Evolutionary conservation across 78 protist genomes (phyloP).

Genomic region (Tieghemostelium lacteum): DNA sequence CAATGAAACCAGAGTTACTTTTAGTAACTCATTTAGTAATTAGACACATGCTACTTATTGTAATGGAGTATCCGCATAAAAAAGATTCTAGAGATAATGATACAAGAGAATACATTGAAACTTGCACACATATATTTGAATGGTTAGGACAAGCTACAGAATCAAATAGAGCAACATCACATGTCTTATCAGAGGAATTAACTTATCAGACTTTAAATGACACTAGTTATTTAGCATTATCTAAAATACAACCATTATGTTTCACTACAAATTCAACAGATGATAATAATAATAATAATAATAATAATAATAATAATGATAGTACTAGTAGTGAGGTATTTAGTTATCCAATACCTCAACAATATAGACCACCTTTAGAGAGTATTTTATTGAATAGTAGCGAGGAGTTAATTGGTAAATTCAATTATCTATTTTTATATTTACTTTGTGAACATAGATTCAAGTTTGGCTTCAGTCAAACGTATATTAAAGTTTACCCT

Average conservation of each 20-base stretch:
- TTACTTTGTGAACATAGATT: conserved; percentile 52
- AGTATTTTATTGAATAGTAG: neutral
- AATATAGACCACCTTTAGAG: conserved; percentile 38
- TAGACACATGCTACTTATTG: conserved; percentile 11
- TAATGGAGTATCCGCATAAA: conserved; percentile 1
- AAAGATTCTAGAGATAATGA: neutral
- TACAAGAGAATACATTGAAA: neutral
- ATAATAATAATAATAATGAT: no score
- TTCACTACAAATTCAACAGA: conserved; percentile 4
- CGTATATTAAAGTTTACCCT: conserved; percentile 28
- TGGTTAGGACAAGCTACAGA: conserved; percentile 20
- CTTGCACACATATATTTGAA: neutral
- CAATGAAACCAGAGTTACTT: conserved; percentile 16
- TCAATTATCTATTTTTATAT: conserved; percentile 17
- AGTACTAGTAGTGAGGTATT: neutral
- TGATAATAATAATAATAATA: neutral
- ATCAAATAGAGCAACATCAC: conserved; percentile 10
- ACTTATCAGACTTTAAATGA: conserved; percentile 30
- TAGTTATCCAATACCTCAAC: neutral
- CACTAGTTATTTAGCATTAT: no score
- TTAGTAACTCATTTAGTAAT: conserved; percentile 42
- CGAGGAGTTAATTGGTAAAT: neutral
- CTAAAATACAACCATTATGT: conserved; percentile 2
- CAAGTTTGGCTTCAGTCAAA: conserved; percentile 48
- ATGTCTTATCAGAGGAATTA: conserved; percentile 53